Evolutionary conservation across 495 filamentous ascomycete genomes (phyloP), one percentile per base, ranked within the genome.

Genomic region (Neurospora intermedia): DNA sequence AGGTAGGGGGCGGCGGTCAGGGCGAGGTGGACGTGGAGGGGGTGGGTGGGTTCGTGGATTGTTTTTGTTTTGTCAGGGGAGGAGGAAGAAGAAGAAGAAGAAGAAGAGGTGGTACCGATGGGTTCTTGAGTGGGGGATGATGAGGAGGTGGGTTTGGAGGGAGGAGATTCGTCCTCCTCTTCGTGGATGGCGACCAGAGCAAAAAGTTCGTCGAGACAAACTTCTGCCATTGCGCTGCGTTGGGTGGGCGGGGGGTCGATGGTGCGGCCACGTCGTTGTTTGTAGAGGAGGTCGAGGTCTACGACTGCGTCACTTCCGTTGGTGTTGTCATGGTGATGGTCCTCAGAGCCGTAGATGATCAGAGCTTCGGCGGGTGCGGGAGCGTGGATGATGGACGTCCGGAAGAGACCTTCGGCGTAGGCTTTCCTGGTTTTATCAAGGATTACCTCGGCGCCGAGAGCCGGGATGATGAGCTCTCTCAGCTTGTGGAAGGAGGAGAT

Each of bases 151-250:
- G 10, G 77, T 74, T 3, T 80, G 7, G 45, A n/a, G 10, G 45
- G 9, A 41, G 45, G 10, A 20, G 45, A n/a, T 4, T 23, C 9
- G 10, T 54, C 54, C 38, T 81, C 78, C 46, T 81, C 78, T 45
- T 83, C 81, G 11, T 84, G 80, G 15, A 85, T 82, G 8, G 87
- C 79, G 13, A 93, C 86, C 27, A 99, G 88, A 46, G 89, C 85
- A 77, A 96, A 90, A 18, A 98, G 86, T 75, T 95, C 91, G 72
- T 95, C 91, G 27, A 97, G 84, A 73, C 93, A 93, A 4, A 90
- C 84, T 72, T 97, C 94, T 71, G 88, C 87, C 87, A 98, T 95
- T 66, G 85, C 88, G 10, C 85, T 84, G 23, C 95, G 88, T 38
- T 86, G 84, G 0, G 88, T 89, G 4, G 92, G 89, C 0, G 84